Evolutionary conservation across 352 stramenopile species (phyloP).

Genomic region (Phytophthora idaei): DNA sequence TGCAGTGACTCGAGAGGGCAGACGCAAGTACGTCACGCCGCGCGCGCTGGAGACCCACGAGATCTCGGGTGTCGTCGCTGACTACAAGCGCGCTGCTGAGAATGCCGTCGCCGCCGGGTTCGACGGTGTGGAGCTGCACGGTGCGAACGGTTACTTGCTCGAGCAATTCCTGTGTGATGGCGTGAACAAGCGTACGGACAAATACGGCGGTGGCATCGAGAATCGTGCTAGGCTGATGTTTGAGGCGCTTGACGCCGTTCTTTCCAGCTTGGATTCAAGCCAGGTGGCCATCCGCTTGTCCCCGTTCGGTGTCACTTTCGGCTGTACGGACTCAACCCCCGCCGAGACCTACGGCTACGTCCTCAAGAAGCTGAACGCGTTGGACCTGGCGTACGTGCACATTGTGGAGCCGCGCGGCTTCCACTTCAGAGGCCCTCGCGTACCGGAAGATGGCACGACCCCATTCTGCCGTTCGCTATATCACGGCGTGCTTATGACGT

Average conservation of each 20-base stretch:
- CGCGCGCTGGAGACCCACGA: slow-evolving; percentile 74
- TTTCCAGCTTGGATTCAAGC: slow-evolving; percentile 39
- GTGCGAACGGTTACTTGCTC: slow-evolving; percentile 36
- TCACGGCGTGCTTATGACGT: slow-evolving; percentile 55
- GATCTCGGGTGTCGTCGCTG: slow-evolving; percentile 49
- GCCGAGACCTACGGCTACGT: slow-evolving; percentile 46
- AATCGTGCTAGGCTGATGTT: slow-evolving; percentile 76
- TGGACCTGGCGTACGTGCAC: slow-evolving; percentile 58
- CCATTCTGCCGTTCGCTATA: slow-evolving; percentile 53
- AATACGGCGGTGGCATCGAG: slow-evolving; percentile 71
- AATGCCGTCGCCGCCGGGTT: slow-evolving; percentile 39
- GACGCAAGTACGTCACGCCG: slow-evolving; percentile 56
- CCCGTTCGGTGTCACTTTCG: slow-evolving; percentile 44
- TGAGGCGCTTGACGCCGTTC: slow-evolving; percentile 64
- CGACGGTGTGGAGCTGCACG: slow-evolving; percentile 38
- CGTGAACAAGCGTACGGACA: slow-evolving; percentile 37
- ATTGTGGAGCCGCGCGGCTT: slow-evolving; percentile 56
- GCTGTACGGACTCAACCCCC: slow-evolving; percentile 44
- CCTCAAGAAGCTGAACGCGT: slow-evolving; percentile 37
- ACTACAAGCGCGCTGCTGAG: slow-evolving; percentile 37
- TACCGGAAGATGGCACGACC: slow-evolving; percentile 45
- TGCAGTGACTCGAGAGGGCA: slow-evolving; percentile 42
- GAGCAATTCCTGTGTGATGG: slow-evolving; percentile 41
- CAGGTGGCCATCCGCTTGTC: slow-evolving; percentile 50
- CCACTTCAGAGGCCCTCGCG: slow-evolving; percentile 36